Conservation (phyloP, 1,284 basidiomycete genomes). For the Malassezia furfur region DNA sequence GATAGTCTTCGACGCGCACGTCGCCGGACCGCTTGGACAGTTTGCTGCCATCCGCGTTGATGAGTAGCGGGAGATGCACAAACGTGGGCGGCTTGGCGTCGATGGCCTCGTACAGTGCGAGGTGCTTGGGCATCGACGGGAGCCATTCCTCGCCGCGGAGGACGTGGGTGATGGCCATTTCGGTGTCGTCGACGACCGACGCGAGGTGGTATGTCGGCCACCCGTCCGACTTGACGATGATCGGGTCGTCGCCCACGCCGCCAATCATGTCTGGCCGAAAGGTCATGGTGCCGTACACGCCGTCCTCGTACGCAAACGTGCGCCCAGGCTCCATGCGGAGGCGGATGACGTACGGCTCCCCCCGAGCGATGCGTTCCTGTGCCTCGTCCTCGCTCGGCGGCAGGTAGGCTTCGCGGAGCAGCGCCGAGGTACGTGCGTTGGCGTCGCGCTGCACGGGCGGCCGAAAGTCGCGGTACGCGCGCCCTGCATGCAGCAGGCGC, state of each 20-base stretch:
- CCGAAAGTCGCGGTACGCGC: slow-evolving; percentile 94
- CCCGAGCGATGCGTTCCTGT: slow-evolving; percentile 61
- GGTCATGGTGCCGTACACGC: slow-evolving; percentile 66
- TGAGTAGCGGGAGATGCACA: slow-evolving; percentile 78
- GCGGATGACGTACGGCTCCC: slow-evolving; percentile 71
- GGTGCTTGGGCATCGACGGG: slow-evolving; percentile 81
- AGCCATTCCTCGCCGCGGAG: slow-evolving; percentile 96
- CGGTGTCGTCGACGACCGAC: slow-evolving; percentile 85
- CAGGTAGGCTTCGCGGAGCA: slow-evolving; percentile 71
- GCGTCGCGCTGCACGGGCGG: slow-evolving; percentile 50
- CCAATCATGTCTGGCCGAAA: slow-evolving; percentile 52
- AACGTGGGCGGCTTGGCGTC: slow-evolving; percentile 66
- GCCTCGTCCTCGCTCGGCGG: slow-evolving; percentile 70
- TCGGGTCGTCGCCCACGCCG: slow-evolving; percentile 63
- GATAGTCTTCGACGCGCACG: slow-evolving; percentile 74
- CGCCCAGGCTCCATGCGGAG: slow-evolving; percentile 58
- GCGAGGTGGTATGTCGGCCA: slow-evolving; percentile 97
- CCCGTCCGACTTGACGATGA: slow-evolving; percentile 80
- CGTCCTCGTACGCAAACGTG: slow-evolving; percentile 51
- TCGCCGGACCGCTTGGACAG: slow-evolving; percentile 89
- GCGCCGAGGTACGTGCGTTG: slow-evolving; percentile 58
- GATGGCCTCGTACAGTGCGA: slow-evolving; percentile 76
- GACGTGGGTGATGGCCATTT: slow-evolving; percentile 93
- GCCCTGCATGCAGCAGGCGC: slow-evolving; percentile 68
- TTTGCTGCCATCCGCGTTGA: slow-evolving; percentile 84